A percentile compares a stretch with the other conserved stretches of the same genome.
These are phyloP conservation scores for Aspergillus heteromorphus DNA, from an alignment of 495 filamentous ascomycete species.

Conservation along the genomic window DNA sequence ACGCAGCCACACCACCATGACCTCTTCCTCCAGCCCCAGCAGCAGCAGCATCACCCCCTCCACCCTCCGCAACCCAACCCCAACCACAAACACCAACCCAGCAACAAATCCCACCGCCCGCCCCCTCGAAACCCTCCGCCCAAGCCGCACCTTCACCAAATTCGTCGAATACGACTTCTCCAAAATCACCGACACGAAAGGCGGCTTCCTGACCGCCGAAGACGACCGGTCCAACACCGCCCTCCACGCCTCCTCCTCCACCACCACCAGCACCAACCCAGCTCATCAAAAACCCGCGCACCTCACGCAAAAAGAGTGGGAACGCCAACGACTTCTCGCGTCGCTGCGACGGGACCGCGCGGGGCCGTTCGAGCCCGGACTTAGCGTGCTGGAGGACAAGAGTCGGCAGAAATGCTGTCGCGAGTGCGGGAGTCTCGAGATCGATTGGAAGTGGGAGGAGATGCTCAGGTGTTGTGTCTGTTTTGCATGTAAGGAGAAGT, in stretches of 20 bases:
- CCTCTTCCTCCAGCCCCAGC: too few relatives aligned
- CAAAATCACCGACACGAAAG: constrained; percentile 96
- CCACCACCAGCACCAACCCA: constrained; percentile 40
- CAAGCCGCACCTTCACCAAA: constrained; percentile 77
- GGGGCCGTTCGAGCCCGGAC: constrained; percentile 80
- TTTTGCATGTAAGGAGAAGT: constrained; percentile 75
- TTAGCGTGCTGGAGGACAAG: constrained; percentile 62
- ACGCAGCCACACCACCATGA: constrained; percentile 59
- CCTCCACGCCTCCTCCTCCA: constrained; percentile 41
- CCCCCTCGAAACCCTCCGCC: constrained; percentile 55
- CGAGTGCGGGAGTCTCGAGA: constrained; percentile 78
- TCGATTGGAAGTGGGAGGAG: constrained; percentile 93
- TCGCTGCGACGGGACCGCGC: constrained; percentile 65
- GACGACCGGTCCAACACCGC: constrained; percentile 88
- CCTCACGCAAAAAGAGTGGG: constrained; percentile 94
- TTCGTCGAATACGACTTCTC: constrained; percentile 97
- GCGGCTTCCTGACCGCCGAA: constrained; percentile 79
- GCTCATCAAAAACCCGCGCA: constrained; percentile 69
- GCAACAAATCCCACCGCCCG: constrained; percentile 31
- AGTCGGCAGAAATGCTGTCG: constrained; percentile 66
- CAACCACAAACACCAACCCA: constrained; percentile 48
- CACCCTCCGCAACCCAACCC: too few relatives aligned
- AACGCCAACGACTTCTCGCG: constrained; percentile 65
- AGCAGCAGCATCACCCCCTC: too few relatives aligned
- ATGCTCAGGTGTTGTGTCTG: constrained; percentile 68